Conservation (phyloP, 306 rosid genomes). For the Sesbania bispinosa region DNA sequence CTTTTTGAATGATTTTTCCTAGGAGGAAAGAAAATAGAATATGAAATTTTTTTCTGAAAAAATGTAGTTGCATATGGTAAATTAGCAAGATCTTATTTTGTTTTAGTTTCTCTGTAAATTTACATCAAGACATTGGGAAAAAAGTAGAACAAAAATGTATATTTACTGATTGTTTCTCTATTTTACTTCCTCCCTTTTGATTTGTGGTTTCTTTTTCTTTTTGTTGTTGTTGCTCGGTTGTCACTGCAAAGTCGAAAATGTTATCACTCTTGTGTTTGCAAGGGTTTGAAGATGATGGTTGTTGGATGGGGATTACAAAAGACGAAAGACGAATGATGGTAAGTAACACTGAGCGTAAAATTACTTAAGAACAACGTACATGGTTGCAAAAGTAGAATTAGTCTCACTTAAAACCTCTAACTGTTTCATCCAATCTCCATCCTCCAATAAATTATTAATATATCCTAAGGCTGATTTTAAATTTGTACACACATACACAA, state of each 20-base stretch:
- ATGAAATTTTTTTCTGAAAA: background rate
- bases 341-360: no score
- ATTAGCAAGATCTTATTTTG: slow-evolving; percentile 23
- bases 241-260: slow-evolving; percentile 36
- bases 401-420: no score
- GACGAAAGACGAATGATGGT: no score
- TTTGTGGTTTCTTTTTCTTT: background rate
- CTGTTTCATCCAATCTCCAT: no score
- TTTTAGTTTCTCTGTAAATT: slow-evolving; percentile 45
- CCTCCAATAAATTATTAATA: no score
- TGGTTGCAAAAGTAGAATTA: no score
- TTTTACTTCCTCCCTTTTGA: background rate
- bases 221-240: slow-evolving; percentile 27
- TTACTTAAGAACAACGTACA: no score
- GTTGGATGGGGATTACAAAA: no score
- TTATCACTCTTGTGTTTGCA: slow-evolving; percentile 24
- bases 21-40: background rate
- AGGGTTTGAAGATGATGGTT: no score
- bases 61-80: slow-evolving; percentile 18
- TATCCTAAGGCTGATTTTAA: no score
- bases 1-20: slow-evolving; percentile 35
- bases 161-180: slow-evolving; percentile 14
- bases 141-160: background rate
- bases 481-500: no score
- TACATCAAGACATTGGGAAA: slow-evolving; percentile 29